Percentiles rank a stretch among this genome's conserved stretches.
phyloP scores from a whole-genome alignment of 805 yeast genomes.

The Sugiyamaella mastotermitis region DNA sequence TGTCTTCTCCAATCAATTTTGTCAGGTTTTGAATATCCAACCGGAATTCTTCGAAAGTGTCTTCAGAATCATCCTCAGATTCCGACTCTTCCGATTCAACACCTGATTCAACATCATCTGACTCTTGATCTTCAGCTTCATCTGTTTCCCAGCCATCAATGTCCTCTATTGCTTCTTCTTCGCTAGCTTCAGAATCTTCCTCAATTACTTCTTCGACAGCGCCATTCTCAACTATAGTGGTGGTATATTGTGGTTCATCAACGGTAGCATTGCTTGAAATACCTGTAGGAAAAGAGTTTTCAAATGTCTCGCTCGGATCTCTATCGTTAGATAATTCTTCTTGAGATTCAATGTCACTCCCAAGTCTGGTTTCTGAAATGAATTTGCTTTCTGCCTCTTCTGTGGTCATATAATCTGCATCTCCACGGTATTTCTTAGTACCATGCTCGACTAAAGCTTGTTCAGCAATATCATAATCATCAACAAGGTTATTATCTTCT shows the following conservation, averaged over 20 bases:
- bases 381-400: no score
- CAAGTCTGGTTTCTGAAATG: no score
- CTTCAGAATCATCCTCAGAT: not conserved
- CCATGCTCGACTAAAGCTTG: not conserved
- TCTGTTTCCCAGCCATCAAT: not conserved
- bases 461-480: not conserved
- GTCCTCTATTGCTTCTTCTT: not conserved
- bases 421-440: no score
- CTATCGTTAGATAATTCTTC: no score
- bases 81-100: not conserved
- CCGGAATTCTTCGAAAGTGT: not conserved
- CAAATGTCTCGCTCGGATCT: no score
- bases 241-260: no score
- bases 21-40: not conserved
- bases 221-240: no score
- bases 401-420: no score
- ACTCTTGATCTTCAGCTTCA: constrained; percentile 1
- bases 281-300: no score
- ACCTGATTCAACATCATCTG: constrained; percentile 1
- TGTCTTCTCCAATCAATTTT: not conserved
- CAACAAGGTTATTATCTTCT: not conserved
- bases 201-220: no score
- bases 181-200: not conserved
- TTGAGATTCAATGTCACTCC: no score
- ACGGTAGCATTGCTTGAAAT: no score